Percentiles rank a stretch among this genome's conserved stretches.
Conservation (phyloP, 106 monocot species). For the Platanthera guangdongensis region DNA sequence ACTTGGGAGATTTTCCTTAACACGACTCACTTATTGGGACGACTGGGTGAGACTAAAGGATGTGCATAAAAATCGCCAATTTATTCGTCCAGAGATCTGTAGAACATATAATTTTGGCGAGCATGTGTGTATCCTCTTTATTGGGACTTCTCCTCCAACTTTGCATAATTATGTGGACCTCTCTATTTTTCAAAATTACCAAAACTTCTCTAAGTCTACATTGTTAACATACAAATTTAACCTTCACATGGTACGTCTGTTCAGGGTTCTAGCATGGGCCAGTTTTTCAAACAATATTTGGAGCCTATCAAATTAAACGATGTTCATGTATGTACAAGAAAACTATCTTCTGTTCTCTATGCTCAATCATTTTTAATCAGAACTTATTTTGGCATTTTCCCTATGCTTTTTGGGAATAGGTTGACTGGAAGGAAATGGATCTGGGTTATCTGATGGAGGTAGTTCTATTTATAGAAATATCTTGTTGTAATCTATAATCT, state of each 20-base stretch:
- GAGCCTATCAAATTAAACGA: slow-evolving; percentile 87
- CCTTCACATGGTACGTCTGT: neutral
- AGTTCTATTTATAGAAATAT: slow-evolving; percentile 4
- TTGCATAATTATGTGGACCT: too few relatives aligned
- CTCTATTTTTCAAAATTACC: too few relatives aligned
- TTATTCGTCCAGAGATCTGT: slow-evolving; percentile 96
- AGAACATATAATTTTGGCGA: slow-evolving; percentile 99
- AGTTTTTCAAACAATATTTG: slow-evolving; percentile 78
- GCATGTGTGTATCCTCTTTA: slow-evolving; percentile 40
- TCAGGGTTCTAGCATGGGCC: slow-evolving; percentile 98
- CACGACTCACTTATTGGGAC: slow-evolving; percentile 90
- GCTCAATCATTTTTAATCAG: too few relatives aligned
- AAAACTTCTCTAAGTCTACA: too few relatives aligned
- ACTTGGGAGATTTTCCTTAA: slow-evolving; percentile 32
- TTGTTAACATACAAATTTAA: too few relatives aligned
- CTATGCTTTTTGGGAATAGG: slow-evolving; percentile 19
- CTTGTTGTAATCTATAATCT: neutral
- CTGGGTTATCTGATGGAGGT: slow-evolving; percentile 78
- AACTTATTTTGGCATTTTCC: too few relatives aligned
- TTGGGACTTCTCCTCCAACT: too few relatives aligned
- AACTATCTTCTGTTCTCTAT: too few relatives aligned
- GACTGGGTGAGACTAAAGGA: slow-evolving; percentile 95
- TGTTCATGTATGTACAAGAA: slow-evolving; percentile 35
- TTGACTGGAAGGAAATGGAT: slow-evolving; percentile 82
- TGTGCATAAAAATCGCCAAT: slow-evolving; percentile 72